These are phyloP conservation scores for Cadophora luteo-olivacea DNA, from an alignment of 2,329 filamentous ascomycete genomes.

Conservation along the genomic window DNA sequence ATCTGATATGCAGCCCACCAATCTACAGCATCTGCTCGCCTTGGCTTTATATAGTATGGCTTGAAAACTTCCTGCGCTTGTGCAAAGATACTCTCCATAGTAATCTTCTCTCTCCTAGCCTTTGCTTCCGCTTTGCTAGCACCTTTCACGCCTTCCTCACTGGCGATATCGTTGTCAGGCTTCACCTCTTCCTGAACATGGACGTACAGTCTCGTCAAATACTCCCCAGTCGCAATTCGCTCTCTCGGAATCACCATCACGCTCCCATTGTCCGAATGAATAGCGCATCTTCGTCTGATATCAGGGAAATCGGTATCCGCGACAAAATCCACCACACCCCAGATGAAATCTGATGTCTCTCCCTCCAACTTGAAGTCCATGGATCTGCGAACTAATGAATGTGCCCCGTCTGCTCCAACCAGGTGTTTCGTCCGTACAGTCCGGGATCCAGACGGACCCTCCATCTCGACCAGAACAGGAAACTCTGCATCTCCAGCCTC, in stretches of 20 bases:
- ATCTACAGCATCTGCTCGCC: conserved; percentile 72
- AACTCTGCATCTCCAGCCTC: conserved; percentile 44
- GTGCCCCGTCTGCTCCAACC: conserved; percentile 65
- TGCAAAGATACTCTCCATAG: conserved; percentile 72
- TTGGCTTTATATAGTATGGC: conserved; percentile 62
- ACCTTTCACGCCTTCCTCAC: conserved; percentile 34
- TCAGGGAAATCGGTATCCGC: conserved; percentile 57
- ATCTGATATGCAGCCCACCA: conserved; percentile 67
- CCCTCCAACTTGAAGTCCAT: conserved; percentile 62
- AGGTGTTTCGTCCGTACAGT: conserved; percentile 64
- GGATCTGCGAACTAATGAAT: conserved; percentile 55
- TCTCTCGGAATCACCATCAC: conserved; percentile 68
- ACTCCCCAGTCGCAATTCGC: conserved; percentile 45
- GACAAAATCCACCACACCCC: conserved; percentile 59
- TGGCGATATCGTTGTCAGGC: conserved; percentile 49
- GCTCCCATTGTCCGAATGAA: conserved; percentile 60
- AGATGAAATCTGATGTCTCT: conserved; percentile 61
- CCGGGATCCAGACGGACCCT: conserved; percentile 54
- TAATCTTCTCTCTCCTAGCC: conserved; percentile 43
- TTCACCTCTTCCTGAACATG: conserved; percentile 58
- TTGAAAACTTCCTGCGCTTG: conserved; percentile 65
- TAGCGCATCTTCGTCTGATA: conserved; percentile 60
- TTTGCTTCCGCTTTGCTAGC: conserved; percentile 40
- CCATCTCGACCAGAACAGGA: conserved; percentile 45
- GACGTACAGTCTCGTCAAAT: conserved; percentile 66